These are phyloP conservation scores for Aspergillus hiratsukae DNA, from an alignment of 2,329 filamentous ascomycete genomes.

Conservation along the genomic window DNA sequence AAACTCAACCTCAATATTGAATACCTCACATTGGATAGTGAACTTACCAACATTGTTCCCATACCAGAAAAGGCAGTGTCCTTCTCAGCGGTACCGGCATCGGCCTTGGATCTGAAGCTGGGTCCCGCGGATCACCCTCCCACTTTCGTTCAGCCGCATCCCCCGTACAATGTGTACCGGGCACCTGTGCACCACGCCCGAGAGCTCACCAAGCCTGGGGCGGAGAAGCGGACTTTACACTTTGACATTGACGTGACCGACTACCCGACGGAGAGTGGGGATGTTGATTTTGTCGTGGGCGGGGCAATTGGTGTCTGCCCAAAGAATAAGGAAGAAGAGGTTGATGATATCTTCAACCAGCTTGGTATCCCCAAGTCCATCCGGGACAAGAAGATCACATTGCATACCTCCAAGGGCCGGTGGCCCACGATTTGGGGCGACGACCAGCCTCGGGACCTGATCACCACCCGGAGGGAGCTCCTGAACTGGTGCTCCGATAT, in stretches of 20 bases:
- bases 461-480: constrained; percentile 86
- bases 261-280: constrained; percentile 76
- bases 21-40: constrained; percentile 64
- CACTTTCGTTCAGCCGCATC: constrained; percentile 87
- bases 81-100: constrained; percentile 46
- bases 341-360: constrained; percentile 79
- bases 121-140: constrained; percentile 63
- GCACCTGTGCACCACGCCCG: constrained; percentile 81
- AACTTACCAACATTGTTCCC: constrained; percentile 65
- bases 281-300: constrained; percentile 90
- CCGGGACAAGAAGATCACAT: constrained; percentile 74
- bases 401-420: constrained; percentile 74
- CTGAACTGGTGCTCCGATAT: constrained; percentile 94
- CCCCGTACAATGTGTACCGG: constrained; percentile 85
- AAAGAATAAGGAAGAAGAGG: constrained; percentile 70
- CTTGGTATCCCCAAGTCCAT: constrained; percentile 76
- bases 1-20: constrained; percentile 73
- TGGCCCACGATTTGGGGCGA: constrained; percentile 99
- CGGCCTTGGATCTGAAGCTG: constrained; percentile 27
- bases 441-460: constrained; percentile 75
- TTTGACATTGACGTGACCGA: constrained; percentile 96
- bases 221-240: constrained; percentile 95
- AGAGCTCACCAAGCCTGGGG: constrained; percentile 80
- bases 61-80: constrained; percentile 72
- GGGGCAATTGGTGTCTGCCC: constrained; percentile 92